Conservation (phyloP, 2,329 filamentous ascomycete genomes). For the Graphilbum ipis-grandicollis region DNA sequence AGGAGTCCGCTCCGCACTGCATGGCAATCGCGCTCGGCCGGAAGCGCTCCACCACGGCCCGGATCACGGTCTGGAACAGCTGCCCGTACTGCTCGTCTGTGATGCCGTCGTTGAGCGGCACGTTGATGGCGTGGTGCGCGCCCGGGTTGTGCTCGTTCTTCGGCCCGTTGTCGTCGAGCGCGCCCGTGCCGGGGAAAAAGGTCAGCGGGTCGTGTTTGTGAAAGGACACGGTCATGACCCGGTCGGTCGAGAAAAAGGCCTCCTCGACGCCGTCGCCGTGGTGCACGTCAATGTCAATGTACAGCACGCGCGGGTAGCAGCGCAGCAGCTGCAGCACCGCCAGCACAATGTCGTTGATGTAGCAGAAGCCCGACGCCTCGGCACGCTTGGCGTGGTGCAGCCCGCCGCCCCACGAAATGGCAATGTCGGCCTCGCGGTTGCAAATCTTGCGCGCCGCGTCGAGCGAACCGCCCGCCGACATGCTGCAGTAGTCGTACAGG, state of each 20-base stretch:
- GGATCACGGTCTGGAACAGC: slow-evolving; percentile 71
- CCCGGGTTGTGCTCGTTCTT: slow-evolving; percentile 70
- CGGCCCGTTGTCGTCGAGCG: slow-evolving; percentile 69
- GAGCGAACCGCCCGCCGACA: slow-evolving; percentile 80
- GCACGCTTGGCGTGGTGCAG: slow-evolving; percentile 92
- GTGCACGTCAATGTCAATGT: slow-evolving; percentile 84
- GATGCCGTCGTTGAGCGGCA: slow-evolving; percentile 79
- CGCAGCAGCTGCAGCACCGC: slow-evolving; percentile 78
- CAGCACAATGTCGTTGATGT: slow-evolving; percentile 96
- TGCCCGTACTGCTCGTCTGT: slow-evolving; percentile 76
- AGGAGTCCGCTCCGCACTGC: slow-evolving; percentile 87
- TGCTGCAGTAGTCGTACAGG: slow-evolving; percentile 83
- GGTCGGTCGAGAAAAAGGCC: slow-evolving; percentile 68
- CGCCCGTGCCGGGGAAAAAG: slow-evolving; percentile 89
- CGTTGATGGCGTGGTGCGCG: slow-evolving; percentile 78
- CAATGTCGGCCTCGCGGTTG: slow-evolving; percentile 78
- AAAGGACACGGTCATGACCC: slow-evolving; percentile 81
- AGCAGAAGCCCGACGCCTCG: slow-evolving; percentile 92
- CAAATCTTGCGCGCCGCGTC: slow-evolving; percentile 83
- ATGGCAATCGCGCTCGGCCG: slow-evolving; percentile 82
- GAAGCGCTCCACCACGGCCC: slow-evolving; percentile 63
- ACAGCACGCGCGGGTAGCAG: slow-evolving; percentile 69
- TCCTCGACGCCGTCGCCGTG: slow-evolving; percentile 77
- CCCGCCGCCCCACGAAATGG: slow-evolving; percentile 93
- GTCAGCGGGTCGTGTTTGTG: slow-evolving; percentile 78